Base-by-base conservation (phyloP, 306 rosid species). In the Rubus idaeus region DNA sequence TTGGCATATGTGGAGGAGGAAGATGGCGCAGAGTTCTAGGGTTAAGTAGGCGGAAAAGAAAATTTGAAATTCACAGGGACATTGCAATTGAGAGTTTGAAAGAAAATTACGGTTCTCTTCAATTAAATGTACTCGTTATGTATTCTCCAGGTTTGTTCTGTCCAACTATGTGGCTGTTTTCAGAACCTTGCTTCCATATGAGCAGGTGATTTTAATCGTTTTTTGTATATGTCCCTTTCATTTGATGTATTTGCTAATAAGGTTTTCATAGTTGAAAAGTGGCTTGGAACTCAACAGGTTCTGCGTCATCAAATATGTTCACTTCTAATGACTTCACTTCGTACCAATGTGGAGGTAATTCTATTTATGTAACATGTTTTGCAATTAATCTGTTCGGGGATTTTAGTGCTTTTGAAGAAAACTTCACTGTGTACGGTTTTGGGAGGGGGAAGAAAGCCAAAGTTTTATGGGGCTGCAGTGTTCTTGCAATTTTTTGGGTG, bases 261-360 rank as follows among this genome's bases (percentile, higher is more conserved):
- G 66, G 52, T 6, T 63, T 79, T 64, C 63, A 39, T 78, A 66
- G 41, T 74, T 55, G 58, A 82, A 83, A 73, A 73, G 46, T 78
- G 76, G 56, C 72, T 60, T 53, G 53, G 69, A 78, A 75, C 64
- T 70, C 75, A 75, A 74, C 89, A 95, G 98, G 96, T 86, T 82
- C 81, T 95, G 82, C 89, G 86, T 26, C 86, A 89, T 70, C 90
- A 89, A 84, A 92, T 95, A 79, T 94, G 98, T 82, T 95, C 97
- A 26, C 87, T 92, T 84, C 80, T 95, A 70, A 95, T 92, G 97
- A 95, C 97, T 72, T 95, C 97, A 75, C 91, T 92, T 77, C 97
- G 97, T 77, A 90, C 95, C 55, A 93, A 91, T 81, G 90, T 87
- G 67, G 98, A 91, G 97, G 98, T 92, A 85, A 75, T 81, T 77